Evolutionary conservation across 768 basidiomycete species (phyloP).

Genomic region (Boletus vinaceobasis): DNA sequence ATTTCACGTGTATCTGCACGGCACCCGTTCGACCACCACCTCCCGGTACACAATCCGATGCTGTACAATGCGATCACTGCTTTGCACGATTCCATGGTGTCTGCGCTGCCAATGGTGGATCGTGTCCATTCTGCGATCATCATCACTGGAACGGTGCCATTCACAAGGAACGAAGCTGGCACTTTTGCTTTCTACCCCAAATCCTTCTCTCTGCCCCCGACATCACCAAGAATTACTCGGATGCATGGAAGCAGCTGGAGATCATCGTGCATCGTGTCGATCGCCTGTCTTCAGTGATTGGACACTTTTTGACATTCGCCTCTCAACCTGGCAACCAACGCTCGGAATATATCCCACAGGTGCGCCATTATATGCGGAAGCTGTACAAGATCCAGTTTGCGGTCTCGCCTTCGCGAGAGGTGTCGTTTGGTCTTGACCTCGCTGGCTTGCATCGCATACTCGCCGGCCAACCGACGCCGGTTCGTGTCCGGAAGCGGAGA

Average conservation of each 20-base stretch:
- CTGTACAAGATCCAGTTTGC: conserved; percentile 86
- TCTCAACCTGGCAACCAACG: conserved; percentile 68
- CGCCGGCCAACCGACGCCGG: conserved; percentile 56
- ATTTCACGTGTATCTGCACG: conserved; percentile 81
- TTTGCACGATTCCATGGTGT: conserved; percentile 82
- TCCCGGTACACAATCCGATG: conserved; percentile 69
- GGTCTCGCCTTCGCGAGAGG: conserved; percentile 77
- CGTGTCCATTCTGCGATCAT: conserved; percentile 88
- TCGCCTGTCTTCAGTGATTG: conserved; percentile 68
- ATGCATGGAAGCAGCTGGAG: conserved; percentile 77
- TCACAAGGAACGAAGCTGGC: conserved; percentile 77
- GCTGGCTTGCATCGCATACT: conserved; percentile 80
- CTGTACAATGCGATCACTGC: conserved; percentile 89
- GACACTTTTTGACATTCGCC: conserved; percentile 75
- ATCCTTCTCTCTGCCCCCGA: conserved; percentile 74
- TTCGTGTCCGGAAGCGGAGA: conserved; percentile 54
- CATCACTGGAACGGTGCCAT: conserved; percentile 89
- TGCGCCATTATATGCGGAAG: conserved; percentile 89
- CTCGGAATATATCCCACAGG: conserved; percentile 75
- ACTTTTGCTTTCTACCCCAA: conserved; percentile 75
- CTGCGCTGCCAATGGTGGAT: conserved; percentile 85
- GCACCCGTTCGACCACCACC: conserved; percentile 76
- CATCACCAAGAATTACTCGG: conserved; percentile 73
- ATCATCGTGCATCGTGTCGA: conserved; percentile 77
- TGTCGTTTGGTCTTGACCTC: conserved; percentile 79